Evolutionary conservation across 805 yeast species (phyloP), one percentile per base, ranked within the genome.

Genomic region (Candida insectalens): DNA sequence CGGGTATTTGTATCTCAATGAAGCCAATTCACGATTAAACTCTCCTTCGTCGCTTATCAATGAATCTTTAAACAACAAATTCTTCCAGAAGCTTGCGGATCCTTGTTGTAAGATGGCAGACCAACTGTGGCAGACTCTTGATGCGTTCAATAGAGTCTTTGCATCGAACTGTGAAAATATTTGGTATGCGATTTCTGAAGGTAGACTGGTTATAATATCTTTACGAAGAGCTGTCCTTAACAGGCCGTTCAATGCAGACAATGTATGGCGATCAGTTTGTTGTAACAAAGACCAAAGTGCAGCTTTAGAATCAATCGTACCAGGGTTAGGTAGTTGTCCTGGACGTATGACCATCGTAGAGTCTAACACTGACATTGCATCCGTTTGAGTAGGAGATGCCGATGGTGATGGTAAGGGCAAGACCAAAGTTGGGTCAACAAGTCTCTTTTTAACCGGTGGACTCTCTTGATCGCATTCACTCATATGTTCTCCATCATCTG

Each of bases 121-220:
- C 96, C 97, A 92, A 34, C 60, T 59, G 31, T 62, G 68, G 35
- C 81, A 80, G 2, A 87, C 94, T 37, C 62, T 61, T 3, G 83
- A 62, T 10, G 80, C 70, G 7, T 68, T 63, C 25, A 76, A 60
- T 17, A 92, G 63, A 3, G 88, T 72, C 29, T 60, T 49, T 41
- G 70, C 68, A 48, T 83, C 88, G 37, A 89, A 62, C 37, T 72
- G 67, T 3, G 69, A 59, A 34, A 92, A 61, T 7, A 92, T 75
- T 30, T 74, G 69, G 43, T 71, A 62, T 2, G 83, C 58, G 8
- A 92, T 63, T 50, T 92, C 97, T 0, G 71, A 47, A 0, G 98
- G 98, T 20, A 92, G 59, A 30, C 69, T 59, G 9, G 74, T 51
- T 7, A 89, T 53, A 27, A 92, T 57, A 48, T 92, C 97, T 47